Percentiles rank a stretch among this genome's conserved stretches.
Evolutionary conservation across 2,329 filamentous ascomycete species (phyloP).

Genomic region (Monosporascus sp.): DNA sequence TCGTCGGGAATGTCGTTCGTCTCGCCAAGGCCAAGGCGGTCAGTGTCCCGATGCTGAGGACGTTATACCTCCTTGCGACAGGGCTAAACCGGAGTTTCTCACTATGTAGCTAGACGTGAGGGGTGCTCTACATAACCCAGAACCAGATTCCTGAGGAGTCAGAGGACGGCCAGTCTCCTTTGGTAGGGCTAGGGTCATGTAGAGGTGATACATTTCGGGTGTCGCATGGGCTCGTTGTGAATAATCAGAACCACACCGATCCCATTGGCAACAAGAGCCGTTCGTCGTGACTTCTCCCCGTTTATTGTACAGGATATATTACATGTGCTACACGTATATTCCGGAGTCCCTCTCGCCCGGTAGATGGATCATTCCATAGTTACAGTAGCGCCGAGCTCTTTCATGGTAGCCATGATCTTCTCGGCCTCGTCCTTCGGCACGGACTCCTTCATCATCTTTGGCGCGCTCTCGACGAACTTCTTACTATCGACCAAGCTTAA

Average conservation of each 20-base stretch:
- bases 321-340: slow-evolving; percentile 25
- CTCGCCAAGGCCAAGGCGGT: slow-evolving; percentile 23
- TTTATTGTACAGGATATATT: slow-evolving; percentile 28
- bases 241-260: neutral
- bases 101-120: neutral
- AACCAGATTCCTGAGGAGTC: too few relatives aligned
- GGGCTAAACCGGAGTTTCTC: slow-evolving; percentile 27
- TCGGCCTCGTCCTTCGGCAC: slow-evolving; percentile 98
- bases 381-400: slow-evolving; percentile 85
- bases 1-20: slow-evolving; percentile 28
- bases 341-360: slow-evolving; percentile 1
- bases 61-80: slow-evolving; percentile 34
- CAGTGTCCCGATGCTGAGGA: slow-evolving; percentile 27
- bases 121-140: neutral
- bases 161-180: too few relatives aligned
- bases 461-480: slow-evolving; percentile 98
- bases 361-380: slow-evolving; percentile 72
- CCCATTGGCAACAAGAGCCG: neutral
- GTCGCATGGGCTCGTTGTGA: neutral
- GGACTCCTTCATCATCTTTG: slow-evolving; percentile 98
- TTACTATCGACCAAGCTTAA: slow-evolving; percentile 97
- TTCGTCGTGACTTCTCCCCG: slow-evolving; percentile 4
- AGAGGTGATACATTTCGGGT: too few relatives aligned
- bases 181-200: too few relatives aligned
- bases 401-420: slow-evolving; percentile 95